These are phyloP conservation scores for Kwoniella botswanensis DNA, from an alignment of 768 basidiomycete species.

Conservation along the genomic window DNA sequence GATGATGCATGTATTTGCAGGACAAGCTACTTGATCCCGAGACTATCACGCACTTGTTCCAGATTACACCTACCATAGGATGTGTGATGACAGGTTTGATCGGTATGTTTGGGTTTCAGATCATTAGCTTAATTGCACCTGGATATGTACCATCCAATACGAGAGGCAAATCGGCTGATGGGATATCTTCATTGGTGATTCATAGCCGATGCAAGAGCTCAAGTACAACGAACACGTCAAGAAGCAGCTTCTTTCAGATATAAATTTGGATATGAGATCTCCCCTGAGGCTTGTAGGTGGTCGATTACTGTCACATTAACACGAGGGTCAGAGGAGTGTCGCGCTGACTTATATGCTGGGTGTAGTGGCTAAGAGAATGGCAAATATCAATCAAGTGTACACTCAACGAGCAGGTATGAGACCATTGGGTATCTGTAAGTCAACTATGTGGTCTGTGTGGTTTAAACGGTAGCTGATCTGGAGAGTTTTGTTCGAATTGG, in stretches of 20 bases:
- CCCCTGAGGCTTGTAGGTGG: slow-evolving; percentile 75
- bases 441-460: not conserved
- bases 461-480: not conserved
- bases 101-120: slow-evolving; percentile 63
- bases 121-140: not conserved
- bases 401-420: slow-evolving; percentile 97
- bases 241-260: slow-evolving; percentile 94
- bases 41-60: slow-evolving; percentile 92
- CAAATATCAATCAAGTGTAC: slow-evolving; percentile 98
- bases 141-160: not conserved
- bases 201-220: slow-evolving; percentile 87
- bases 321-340: not conserved
- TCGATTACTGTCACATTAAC: not conserved
- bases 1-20: slow-evolving; percentile 59
- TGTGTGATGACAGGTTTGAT: slow-evolving; percentile 98
- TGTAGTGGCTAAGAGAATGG: slow-evolving; percentile 81
- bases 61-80: slow-evolving; percentile 93
- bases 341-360: not conserved
- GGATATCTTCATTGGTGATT: too few relatives aligned
- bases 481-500: not conserved
- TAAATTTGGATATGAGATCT: slow-evolving; percentile 98
- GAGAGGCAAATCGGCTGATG: slow-evolving; percentile 8
- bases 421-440: slow-evolving; percentile 88
- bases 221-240: slow-evolving; percentile 79
- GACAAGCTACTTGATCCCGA: slow-evolving; percentile 96